A percentile compares a stretch with the other conserved stretches of the same genome.
phyloP scores from a whole-genome alignment of 805 yeast species.

The Brettanomyces anomalus region DNA sequence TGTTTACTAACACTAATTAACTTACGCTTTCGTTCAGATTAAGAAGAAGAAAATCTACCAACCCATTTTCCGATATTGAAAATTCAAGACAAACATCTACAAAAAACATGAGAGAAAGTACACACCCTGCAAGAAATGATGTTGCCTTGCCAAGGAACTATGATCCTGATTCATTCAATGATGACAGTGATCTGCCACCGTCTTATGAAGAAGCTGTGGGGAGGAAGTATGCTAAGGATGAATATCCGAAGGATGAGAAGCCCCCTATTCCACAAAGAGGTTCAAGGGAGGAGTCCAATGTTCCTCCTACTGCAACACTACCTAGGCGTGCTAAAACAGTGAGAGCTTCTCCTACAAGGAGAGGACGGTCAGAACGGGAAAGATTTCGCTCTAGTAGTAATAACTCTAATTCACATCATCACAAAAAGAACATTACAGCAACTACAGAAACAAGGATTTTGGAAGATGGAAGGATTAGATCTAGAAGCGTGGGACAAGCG shows the following conservation, averaged over 20 bases:
- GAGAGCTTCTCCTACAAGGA: neutral
- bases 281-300: constrained; percentile 12
- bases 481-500: constrained; percentile 23
- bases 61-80: constrained; percentile 2
- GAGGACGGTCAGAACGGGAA: neutral
- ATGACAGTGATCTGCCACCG: constrained; percentile 48
- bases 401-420: neutral
- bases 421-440: constrained; percentile 13
- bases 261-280: constrained; percentile 13
- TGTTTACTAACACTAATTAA: neutral
- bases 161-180: constrained; percentile 7
- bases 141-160: neutral
- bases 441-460: constrained; percentile 19
- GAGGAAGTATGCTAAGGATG: constrained; percentile 29
- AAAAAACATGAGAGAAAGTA: neutral
- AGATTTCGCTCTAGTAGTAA: neutral
- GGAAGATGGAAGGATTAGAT: constrained; percentile 24
- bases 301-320: constrained; percentile 12
- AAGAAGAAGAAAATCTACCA: constrained; percentile 1
- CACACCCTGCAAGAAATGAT: neutral
- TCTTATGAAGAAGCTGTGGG: constrained; percentile 65
- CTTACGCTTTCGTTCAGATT: neutral
- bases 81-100: neutral
- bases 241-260: constrained; percentile 49
- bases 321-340: constrained; percentile 9